Conservation (phyloP, 2,329 filamentous ascomycete genomes). For the Exophiala xenobiotica region DNA sequence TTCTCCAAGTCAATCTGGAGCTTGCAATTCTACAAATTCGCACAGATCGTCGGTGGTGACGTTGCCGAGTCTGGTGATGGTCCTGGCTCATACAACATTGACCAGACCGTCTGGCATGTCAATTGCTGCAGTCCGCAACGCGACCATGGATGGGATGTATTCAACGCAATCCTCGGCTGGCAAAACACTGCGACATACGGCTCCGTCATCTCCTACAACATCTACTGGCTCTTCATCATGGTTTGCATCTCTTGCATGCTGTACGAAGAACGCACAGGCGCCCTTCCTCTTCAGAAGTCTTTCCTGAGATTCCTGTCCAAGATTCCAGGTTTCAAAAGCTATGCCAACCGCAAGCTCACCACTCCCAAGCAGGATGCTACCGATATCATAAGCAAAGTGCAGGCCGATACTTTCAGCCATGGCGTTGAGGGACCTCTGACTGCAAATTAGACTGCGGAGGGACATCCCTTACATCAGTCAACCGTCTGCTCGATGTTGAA, state of each 20-base stretch:
- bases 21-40: slow-evolving; percentile 69
- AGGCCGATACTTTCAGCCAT: neutral
- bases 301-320: slow-evolving; percentile 1
- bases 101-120: slow-evolving; percentile 76
- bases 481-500: neutral
- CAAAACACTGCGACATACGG: slow-evolving; percentile 85
- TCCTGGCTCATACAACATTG: slow-evolving; percentile 76
- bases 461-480: no score
- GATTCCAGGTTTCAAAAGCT: slow-evolving; percentile 1
- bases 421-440: neutral
- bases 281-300: neutral
- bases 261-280: slow-evolving; percentile 1
- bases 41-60: slow-evolving; percentile 56
- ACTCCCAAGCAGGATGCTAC: neutral
- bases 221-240: slow-evolving; percentile 80
- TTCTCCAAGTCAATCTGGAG: slow-evolving; percentile 76
- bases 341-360: neutral
- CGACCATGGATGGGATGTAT: slow-evolving; percentile 79
- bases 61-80: slow-evolving; percentile 63
- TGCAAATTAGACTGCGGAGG: neutral
- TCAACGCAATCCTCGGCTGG: slow-evolving; percentile 86
- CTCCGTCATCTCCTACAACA: slow-evolving; percentile 80
- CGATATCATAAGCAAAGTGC: neutral
- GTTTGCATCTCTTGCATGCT: slow-evolving; percentile 49
- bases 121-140: slow-evolving; percentile 77